Evolutionary conservation across 139 green algal species (phyloP).

Genomic region (Diplosphaera chodatii): DNA sequence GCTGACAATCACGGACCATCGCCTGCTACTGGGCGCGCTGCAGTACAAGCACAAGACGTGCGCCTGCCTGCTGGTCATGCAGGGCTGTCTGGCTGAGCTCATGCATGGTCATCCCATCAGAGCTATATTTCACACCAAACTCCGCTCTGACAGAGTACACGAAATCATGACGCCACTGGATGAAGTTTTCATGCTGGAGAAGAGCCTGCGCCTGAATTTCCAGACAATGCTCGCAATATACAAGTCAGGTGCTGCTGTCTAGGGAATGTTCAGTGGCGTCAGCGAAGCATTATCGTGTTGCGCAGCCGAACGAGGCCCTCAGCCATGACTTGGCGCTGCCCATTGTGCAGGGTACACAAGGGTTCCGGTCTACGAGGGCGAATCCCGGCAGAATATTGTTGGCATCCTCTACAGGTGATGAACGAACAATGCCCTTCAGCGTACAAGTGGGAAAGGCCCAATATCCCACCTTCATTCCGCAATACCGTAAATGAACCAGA

Average conservation of each 20-base stretch:
- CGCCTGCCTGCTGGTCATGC: not conserved
- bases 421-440: too few relatives aligned
- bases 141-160: conserved; percentile 28
- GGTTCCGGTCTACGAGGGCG: conserved; percentile 55
- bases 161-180: conserved; percentile 46
- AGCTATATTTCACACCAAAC: too few relatives aligned
- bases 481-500: too few relatives aligned
- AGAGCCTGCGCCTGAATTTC: conserved; percentile 34
- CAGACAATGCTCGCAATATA: conserved; percentile 54
- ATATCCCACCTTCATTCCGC: too few relatives aligned
- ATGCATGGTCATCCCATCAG: too few relatives aligned
- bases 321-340: too few relatives aligned
- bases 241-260: conserved; percentile 43
- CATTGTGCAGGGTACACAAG: conserved; percentile 28
- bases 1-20: conserved; percentile 37
- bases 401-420: conserved; percentile 64
- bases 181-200: conserved; percentile 50
- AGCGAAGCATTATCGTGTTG: too few relatives aligned
- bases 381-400: conserved; percentile 45
- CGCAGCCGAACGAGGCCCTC: too few relatives aligned
- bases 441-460: too few relatives aligned
- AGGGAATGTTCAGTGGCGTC: too few relatives aligned
- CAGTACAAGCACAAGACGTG: conserved; percentile 47
- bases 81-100: too few relatives aligned
- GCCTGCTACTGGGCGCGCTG: conserved; percentile 39